A percentile compares a stretch with the other conserved stretches of the same genome.
Evolutionary conservation across 352 stramenopile species (phyloP).

Genomic region (Pythium plurisporium): DNA sequence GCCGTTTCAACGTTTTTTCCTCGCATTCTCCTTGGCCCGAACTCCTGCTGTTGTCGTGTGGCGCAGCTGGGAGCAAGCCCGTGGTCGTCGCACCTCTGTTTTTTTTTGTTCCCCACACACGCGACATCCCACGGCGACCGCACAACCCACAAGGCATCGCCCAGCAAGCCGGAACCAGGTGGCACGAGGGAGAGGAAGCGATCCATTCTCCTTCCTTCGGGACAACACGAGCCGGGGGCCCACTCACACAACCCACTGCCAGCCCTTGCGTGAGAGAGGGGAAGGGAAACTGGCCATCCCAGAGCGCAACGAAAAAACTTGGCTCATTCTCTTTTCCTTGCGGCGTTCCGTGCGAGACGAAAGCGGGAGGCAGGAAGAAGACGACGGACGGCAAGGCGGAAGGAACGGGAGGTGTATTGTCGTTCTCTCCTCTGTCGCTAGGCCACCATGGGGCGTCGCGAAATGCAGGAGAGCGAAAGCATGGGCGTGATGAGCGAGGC

Average conservation of each 20-base stretch:
- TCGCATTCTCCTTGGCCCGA: background rate
- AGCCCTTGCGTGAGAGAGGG: background rate
- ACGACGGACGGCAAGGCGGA: background rate
- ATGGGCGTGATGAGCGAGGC: constrained; percentile 26
- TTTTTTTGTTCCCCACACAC: constrained; percentile 11
- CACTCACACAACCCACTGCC: background rate
- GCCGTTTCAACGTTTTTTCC: constrained; percentile 25
- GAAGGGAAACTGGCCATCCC: background rate
- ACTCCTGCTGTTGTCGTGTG: constrained; percentile 10
- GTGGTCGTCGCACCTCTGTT: constrained; percentile 13
- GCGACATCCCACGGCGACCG: constrained; percentile 15
- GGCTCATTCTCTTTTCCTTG: constrained; percentile 12
- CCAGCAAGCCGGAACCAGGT: constrained; percentile 7
- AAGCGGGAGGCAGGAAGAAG: constrained; percentile 1
- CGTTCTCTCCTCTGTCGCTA: background rate
- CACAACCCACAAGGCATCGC: constrained; percentile 10
- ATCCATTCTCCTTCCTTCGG: constrained; percentile 1
- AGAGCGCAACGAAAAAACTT: constrained; percentile 1
- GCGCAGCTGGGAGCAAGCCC: constrained; percentile 12
- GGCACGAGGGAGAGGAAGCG: constrained; percentile 7
- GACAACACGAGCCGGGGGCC: background rate
- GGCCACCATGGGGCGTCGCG: constrained; percentile 15
- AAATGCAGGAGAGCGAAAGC: constrained; percentile 21
- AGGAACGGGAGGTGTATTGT: background rate
- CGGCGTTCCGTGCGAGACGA: background rate